These are phyloP conservation scores for Inonotus obliquus DNA, from an alignment of 1,284 basidiomycete species.

Conservation along the genomic window DNA sequence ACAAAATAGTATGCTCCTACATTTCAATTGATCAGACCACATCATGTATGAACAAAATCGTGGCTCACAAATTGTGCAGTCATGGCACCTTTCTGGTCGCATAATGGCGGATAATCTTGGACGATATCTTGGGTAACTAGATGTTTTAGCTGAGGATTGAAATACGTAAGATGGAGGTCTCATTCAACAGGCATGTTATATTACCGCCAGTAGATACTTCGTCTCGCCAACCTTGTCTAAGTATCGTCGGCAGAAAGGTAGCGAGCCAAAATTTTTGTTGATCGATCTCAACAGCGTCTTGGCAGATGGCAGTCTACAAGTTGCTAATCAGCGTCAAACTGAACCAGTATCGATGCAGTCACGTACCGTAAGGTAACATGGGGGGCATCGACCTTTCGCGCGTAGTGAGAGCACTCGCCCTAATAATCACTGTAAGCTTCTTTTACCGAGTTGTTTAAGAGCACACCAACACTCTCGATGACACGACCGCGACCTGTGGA, in stretches of 20 bases:
- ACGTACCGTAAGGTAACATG: slow-evolving; percentile 65
- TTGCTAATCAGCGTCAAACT: slow-evolving; percentile 6
- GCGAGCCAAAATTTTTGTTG: slow-evolving; percentile 90
- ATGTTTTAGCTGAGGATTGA: slow-evolving; percentile 68
- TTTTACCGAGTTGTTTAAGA: neutral
- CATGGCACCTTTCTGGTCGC: slow-evolving; percentile 79
- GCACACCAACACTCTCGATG: slow-evolving; percentile 66
- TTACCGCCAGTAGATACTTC: slow-evolving; percentile 88
- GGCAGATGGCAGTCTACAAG: slow-evolving; percentile 70
- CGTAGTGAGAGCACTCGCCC: slow-evolving; percentile 96
- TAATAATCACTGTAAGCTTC: slow-evolving; percentile 26
- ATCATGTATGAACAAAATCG: neutral
- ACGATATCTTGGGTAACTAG: slow-evolving; percentile 88
- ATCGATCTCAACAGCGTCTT: slow-evolving; percentile 87
- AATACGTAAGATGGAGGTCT: neutral
- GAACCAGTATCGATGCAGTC: slow-evolving; percentile 12
- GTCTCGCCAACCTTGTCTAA: slow-evolving; percentile 92
- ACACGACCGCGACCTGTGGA: slow-evolving; percentile 93
- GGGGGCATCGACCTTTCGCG: slow-evolving; percentile 65
- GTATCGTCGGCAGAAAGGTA: slow-evolving; percentile 96
- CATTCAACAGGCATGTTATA: neutral
- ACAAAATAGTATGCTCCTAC: slow-evolving; percentile 89
- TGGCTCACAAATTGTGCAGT: slow-evolving; percentile 86
- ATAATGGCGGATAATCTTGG: slow-evolving; percentile 91
- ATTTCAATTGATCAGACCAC: neutral